These are phyloP conservation scores for Termitomyces sp. DNA, from an alignment of 1,284 basidiomycete genomes.

Conservation along the genomic window DNA sequence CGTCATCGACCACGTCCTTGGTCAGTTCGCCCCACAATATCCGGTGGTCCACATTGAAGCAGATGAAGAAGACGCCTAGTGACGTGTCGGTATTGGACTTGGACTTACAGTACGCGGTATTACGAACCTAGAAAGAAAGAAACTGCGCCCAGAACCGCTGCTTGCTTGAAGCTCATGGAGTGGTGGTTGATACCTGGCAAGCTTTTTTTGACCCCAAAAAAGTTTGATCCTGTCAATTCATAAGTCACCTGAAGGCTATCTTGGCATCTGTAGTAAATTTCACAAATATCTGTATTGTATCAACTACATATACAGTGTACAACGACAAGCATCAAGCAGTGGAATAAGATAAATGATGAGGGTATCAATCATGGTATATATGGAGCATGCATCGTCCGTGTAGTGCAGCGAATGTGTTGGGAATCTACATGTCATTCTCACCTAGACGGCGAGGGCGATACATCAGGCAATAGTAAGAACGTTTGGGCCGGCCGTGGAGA, in stretches of 20 bases:
- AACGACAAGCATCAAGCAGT: constrained; percentile 26
- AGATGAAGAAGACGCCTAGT: constrained; percentile 82
- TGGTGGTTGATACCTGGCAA: constrained; percentile 7
- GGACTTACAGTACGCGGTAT: neutral
- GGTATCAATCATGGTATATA: constrained; percentile 21
- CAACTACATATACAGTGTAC: constrained; percentile 28
- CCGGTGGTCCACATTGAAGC: constrained; percentile 81
- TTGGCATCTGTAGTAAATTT: neutral
- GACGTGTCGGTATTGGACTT: neutral
- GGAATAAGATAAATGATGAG: constrained; percentile 19
- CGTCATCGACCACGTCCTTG: constrained; percentile 64
- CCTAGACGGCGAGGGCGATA: constrained; percentile 16
- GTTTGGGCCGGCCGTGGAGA: constrained; percentile 49
- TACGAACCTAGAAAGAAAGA: constrained; percentile 76
- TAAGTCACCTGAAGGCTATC: neutral
- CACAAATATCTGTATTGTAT: constrained; percentile 23
- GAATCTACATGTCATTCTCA: constrained; percentile 13
- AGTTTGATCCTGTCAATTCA: constrained; percentile 2
- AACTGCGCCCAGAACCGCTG: constrained; percentile 74
- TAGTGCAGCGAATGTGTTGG: constrained; percentile 6
- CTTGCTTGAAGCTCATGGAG: constrained; percentile 80
- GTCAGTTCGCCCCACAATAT: constrained; percentile 67
- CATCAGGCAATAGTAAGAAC: constrained; percentile 24
- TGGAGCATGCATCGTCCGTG: constrained; percentile 9
- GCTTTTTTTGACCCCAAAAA: neutral